These are phyloP conservation scores for Rhazya stricta DNA, from an alignment of 257 asterid species.

Conservation along the genomic window DNA sequence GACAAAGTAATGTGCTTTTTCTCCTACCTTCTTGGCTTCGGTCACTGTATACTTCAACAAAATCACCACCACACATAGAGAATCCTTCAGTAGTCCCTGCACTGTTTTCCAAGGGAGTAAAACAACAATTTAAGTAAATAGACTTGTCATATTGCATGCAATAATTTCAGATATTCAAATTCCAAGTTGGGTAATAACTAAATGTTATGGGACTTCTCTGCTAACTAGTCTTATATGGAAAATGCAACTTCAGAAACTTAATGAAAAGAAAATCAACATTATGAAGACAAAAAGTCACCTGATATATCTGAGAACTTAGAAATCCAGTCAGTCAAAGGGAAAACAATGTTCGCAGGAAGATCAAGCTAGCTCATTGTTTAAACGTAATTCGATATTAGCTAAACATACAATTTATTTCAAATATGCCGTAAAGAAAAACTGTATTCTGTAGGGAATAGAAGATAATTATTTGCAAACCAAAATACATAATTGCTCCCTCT, in stretches of 20 bases:
- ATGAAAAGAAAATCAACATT: neutral
- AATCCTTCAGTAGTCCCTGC: conserved; percentile 98
- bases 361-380: neutral
- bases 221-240: neutral
- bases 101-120: conserved; percentile 50
- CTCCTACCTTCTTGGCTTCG: conserved; percentile 80
- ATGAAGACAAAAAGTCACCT: neutral
- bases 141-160: neutral
- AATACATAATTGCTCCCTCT: too few relatives aligned
- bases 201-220: neutral
- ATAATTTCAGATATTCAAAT: neutral
- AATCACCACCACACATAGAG: conserved; percentile 99
- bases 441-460: neutral
- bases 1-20: conserved; percentile 7
- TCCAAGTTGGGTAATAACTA: neutral
- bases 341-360: too few relatives aligned
- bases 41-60: conserved; percentile 88
- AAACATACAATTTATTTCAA: neutral
- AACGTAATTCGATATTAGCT: neutral
- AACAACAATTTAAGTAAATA: neutral
- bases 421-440: neutral
- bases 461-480: neutral
- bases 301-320: neutral
- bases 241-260: neutral
- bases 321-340: neutral